Conservation (phyloP, 2,329 filamentous ascomycete species). For the Paradendryphiella salina region DNA sequence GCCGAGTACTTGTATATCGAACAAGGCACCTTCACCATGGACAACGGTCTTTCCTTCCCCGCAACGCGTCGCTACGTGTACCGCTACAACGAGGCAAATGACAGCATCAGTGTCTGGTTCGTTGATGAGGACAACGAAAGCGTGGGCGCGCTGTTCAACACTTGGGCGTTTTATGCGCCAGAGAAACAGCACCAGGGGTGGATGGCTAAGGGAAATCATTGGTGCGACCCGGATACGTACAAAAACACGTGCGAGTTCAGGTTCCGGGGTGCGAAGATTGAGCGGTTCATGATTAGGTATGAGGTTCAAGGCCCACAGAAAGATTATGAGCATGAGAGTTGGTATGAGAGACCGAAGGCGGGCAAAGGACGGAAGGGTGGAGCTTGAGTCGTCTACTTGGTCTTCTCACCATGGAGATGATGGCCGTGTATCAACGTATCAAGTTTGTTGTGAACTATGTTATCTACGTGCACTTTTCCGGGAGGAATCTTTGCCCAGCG, state of each 20-base stretch:
- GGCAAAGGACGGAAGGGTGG: neutral
- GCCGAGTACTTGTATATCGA: constrained; percentile 69
- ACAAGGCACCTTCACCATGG: constrained; percentile 65
- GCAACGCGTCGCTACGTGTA: constrained; percentile 72
- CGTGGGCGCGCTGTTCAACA: constrained; percentile 75
- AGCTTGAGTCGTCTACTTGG: neutral
- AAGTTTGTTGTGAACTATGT: no score
- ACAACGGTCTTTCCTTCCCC: constrained; percentile 60
- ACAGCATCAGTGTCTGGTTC: constrained; percentile 73
- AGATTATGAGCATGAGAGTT: constrained; percentile 61
- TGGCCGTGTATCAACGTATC: no score
- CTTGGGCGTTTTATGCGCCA: constrained; percentile 62
- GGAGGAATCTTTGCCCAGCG: no score
- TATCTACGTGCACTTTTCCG: no score
- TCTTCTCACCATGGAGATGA: no score
- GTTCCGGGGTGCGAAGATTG: constrained; percentile 44
- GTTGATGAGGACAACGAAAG: constrained; percentile 69
- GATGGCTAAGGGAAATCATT: constrained; percentile 67
- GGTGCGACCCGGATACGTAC: constrained; percentile 74
- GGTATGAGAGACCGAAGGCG: constrained; percentile 34
- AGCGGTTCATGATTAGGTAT: constrained; percentile 57
- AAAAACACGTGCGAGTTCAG: constrained; percentile 69
- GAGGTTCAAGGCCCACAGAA: constrained; percentile 72
- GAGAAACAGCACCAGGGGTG: constrained; percentile 54
- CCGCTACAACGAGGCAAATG: constrained; percentile 65